Conservation (phyloP, 1,284 basidiomycete species). For the Cryptococcus deneoformans region DNA sequence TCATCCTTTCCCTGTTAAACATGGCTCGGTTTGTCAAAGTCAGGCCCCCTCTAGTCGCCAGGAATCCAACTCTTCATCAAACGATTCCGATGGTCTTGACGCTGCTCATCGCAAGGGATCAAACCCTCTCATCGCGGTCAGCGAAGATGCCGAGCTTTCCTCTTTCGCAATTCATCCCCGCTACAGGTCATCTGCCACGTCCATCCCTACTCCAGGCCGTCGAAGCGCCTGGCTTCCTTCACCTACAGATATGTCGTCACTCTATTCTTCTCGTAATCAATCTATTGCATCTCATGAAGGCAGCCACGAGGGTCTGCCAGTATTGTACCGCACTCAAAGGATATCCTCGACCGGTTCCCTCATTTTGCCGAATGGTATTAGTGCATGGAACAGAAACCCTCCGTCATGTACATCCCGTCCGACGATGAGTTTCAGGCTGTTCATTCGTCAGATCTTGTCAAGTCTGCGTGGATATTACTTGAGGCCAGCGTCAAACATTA, state of each 20-base stretch:
- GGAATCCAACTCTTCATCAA: slow-evolving; percentile 9
- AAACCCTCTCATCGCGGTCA: slow-evolving; percentile 11
- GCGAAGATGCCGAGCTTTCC: slow-evolving; percentile 20
- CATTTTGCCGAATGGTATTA: slow-evolving; percentile 27
- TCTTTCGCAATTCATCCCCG: slow-evolving; percentile 14
- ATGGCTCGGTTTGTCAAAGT: not conserved
- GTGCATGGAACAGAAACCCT: slow-evolving; percentile 44
- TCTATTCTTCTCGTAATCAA: not conserved
- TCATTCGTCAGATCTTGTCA: slow-evolving; percentile 35
- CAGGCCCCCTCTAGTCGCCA: not conserved
- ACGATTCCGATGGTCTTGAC: no score
- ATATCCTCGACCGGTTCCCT: slow-evolving; percentile 33
- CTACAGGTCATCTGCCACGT: slow-evolving; percentile 3
- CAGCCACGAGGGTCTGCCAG: no score
- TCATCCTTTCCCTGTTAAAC: not conserved
- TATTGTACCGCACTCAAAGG: slow-evolving; percentile 17
- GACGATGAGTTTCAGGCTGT: slow-evolving; percentile 25
- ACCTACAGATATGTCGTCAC: slow-evolving; percentile 10
- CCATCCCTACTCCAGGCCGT: no score
- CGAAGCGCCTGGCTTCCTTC: slow-evolving; percentile 32
- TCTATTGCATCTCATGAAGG: no score
- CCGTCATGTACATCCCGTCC: slow-evolving; percentile 29
- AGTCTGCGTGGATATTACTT: slow-evolving; percentile 40
- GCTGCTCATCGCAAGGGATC: slow-evolving; percentile 18
- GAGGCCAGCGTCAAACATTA: slow-evolving; percentile 41